Evolutionary conservation across 1,139 yeast species (phyloP), one percentile per base, ranked within the genome.

Genomic region (Taiozyma sp.): DNA sequence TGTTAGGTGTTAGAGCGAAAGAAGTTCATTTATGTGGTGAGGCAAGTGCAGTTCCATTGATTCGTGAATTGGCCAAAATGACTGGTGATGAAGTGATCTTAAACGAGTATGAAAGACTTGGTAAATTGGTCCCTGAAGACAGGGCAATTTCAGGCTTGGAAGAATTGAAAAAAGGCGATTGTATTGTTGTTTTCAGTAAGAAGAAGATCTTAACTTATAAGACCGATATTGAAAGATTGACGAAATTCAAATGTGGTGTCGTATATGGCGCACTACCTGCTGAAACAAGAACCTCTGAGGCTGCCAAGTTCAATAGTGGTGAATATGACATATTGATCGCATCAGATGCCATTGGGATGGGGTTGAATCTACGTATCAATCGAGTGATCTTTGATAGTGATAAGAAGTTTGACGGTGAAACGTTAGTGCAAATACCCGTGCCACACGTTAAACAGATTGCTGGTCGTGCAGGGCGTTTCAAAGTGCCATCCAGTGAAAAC

Each of bases 271-370:
- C 96, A 0, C 73, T 95, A 47, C 99, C 99, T 0, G 97, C 99
- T 0, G 99, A 93, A 67, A 90, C 95, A 1, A 77, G 99, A 58
- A 81, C 92, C 2, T 81, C 82, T 57, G 97, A 93, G 63, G 97
- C 98, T 0, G 70, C 74, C 36, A 74, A 81, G 43, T 93, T 93
- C 67, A 93, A 93, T 62, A 70, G 67, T 24, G 95, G 95, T 4
- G 78, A 79, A 45, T 86, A 83, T 56, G 95, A 92, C 61, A 78
- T 87, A 24, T 72, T 93, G 45, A 89, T 93, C 4, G 98, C 99
- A 0, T 88, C 97, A 1, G 99, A 93, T 71, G 99, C 99, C 0
- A 83, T 93, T 53, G 99, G 99, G 2, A 93, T 93, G 98, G 99
- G 99, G 0, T 75, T 93, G 49, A 93, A 93, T 63, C 74, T 93